These are phyloP conservation scores for Agaricus blazei DNA, from an alignment of 768 basidiomycete genomes.

Conservation along the genomic window DNA sequence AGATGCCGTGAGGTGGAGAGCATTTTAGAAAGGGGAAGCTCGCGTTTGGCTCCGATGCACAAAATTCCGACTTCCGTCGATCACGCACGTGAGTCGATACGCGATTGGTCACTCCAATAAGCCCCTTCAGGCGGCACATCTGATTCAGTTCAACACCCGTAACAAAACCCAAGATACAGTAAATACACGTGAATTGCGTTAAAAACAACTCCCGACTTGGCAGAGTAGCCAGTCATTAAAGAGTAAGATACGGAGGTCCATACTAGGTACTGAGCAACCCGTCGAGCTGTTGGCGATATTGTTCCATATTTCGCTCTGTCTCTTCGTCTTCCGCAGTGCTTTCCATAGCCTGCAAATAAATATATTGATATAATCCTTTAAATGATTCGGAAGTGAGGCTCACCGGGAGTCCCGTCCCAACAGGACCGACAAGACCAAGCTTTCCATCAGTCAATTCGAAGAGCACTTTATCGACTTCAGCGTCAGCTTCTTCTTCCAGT, in stretches of 20 bases:
- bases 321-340: slow-evolving; percentile 72
- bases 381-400: slow-evolving; percentile 22
- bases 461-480: slow-evolving; percentile 93
- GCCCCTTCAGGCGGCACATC: no score
- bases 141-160: no score
- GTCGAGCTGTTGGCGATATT: slow-evolving; percentile 84
- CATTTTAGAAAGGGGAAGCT: slow-evolving; percentile 18
- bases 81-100: slow-evolving; percentile 11
- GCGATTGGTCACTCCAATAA: neutral
- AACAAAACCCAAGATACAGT: no score
- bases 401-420: slow-evolving; percentile 72
- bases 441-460: slow-evolving; percentile 96
- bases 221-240: neutral
- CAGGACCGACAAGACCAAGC: slow-evolving; percentile 79
- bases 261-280: slow-evolving; percentile 67
- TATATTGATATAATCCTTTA: neutral
- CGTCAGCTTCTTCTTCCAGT: slow-evolving; percentile 93
- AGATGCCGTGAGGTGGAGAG: slow-evolving; percentile 64
- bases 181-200: neutral
- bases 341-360: slow-evolving; percentile 44
- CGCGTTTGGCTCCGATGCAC: slow-evolving; percentile 10
- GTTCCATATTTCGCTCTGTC: slow-evolving; percentile 83
- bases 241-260: neutral
- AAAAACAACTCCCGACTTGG: neutral
- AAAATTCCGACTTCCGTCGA: slow-evolving; percentile 7